Evolutionary conservation across 352 stramenopile species (phyloP), one percentile per base, ranked within the genome.

Genomic region (Thraustochytrium sp.): DNA sequence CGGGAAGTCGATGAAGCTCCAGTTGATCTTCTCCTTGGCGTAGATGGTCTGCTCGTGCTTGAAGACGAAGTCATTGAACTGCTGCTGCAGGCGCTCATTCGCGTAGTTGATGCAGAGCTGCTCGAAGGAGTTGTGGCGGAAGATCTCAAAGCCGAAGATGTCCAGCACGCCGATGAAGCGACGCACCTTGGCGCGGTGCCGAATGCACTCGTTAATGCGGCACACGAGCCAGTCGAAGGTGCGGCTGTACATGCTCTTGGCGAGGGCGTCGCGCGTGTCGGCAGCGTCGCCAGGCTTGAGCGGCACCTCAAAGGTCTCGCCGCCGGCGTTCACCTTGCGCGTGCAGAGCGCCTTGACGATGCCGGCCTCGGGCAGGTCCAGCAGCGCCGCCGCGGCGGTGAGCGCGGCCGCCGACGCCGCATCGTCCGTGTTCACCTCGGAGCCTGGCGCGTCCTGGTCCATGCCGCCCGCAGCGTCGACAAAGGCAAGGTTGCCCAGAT

Each of bases 151-250:
- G 8, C 94, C 93, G 72, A 97, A 97, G 55, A 97, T 97, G 86
- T 97, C 93, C 42, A 97, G 88, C 55, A 97, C 93, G 8, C 93
- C 93, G n/a, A 97, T 90, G 83, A 93, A 93, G 31, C 84, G 85
- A 18, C 55, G 18, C 48, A 65, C 53, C 34, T 63, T 73, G 59
- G 26, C 40, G 26, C 84, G 40, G 3, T 61, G 37, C 1, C 68
- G 42, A 26, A 86, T 56, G 40, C 40, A 68, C 44, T 73, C 36
- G 48, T 87, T 88, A 31, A 87, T 44, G 3, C 49, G 49, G 11
- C 88, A 86, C 4, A 99, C 95, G 62, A 99, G 92, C 89, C 93
- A 98, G 34, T 92, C 90, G 90, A 99, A 99, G 16, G 99, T 87
- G 53, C 94, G 93, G 42, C 90, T 92, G 84, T 99, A 99, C 2